Base-by-base conservation (phyloP, 2,329 filamentous ascomycete species). In the Curvularia verruculosa region DNA sequence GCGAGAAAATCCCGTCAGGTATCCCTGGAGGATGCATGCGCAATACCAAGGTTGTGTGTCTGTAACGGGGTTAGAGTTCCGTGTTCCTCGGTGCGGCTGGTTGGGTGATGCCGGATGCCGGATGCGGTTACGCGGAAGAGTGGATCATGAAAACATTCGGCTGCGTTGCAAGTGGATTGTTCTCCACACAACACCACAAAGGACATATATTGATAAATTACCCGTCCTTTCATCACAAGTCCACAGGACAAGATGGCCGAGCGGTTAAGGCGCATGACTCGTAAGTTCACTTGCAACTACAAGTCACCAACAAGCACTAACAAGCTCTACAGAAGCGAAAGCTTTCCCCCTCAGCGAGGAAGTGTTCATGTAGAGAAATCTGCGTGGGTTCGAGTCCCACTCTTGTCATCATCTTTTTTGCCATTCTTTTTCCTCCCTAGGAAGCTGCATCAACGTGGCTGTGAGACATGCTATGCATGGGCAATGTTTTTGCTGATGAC, bases 321-420 rank as follows among this genome's bases (percentile, higher is more conserved):
- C 28, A 29, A 29, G 24, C 28, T 29, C 28, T 29, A 29, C 28
- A 29, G 28, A 44, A 45, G 41, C 41, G 41, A 45, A 45, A 45
- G 41, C 41, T 45, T 45, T 45, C 41, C 41, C 8, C n/a, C 41
- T 29, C n/a, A 29, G 41, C 15, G 15, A 29, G 41, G 41, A 45
- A 45, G 41, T 45, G n/a, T 45, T 45, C 43, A 45, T 45, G 43
- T 45, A 45, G 43, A 45, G 43, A 45, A 45, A 45, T 45, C 43
- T 45, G 43, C 43, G 43, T 45, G 43, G 43, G 43, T 36, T 36
- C 31, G 31, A 36, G 31, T 36, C 31, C 31, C 31, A 36, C 31
- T 36, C 31, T 36, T 36, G 31, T 41, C 39, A 41, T 24, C 39
- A 41, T 45, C 10, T 15, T 41, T 41, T 41, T 41, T 41, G 39